Evolutionary conservation across 208 protist species (phyloP).

Genomic region (Balamuthia mandrillaris): DNA sequence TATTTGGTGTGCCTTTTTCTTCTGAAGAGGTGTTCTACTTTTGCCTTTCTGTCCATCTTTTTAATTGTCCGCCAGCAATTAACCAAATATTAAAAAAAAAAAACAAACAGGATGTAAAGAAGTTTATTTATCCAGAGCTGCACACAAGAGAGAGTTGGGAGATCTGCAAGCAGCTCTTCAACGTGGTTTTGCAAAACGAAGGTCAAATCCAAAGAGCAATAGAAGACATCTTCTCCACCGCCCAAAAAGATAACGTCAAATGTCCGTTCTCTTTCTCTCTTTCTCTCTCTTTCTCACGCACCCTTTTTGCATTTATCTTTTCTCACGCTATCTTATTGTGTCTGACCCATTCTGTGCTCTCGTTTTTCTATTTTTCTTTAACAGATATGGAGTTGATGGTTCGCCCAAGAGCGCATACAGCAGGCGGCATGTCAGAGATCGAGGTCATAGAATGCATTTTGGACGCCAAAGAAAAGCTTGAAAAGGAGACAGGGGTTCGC

Average conservation of each 20-base stretch:
- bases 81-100: too few species aligned
- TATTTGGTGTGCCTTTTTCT: neutral
- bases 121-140: too few species aligned
- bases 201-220: slow-evolving; percentile 51
- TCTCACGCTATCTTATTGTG: too few species aligned
- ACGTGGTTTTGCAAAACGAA: slow-evolving; percentile 42
- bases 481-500: neutral
- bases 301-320: too few species aligned
- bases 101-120: too few species aligned
- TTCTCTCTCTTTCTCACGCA: neutral
- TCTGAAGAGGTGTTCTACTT: neutral
- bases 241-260: slow-evolving; percentile 44
- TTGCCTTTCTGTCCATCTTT: too few species aligned
- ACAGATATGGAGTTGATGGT: slow-evolving; percentile 55
- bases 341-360: too few species aligned
- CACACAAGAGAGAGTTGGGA: neutral
- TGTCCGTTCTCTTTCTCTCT: slow-evolving; percentile 39
- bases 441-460: slow-evolving; percentile 38
- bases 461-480: neutral
- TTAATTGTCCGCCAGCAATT: too few species aligned
- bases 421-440: neutral
- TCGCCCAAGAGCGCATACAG: slow-evolving; percentile 43
- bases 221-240: slow-evolving; percentile 47
- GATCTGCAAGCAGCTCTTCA: slow-evolving; percentile 45
- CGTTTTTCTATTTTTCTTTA: slow-evolving; percentile 37